Evolutionary conservation across 169 alveolate species (phyloP).

Genomic region (Plasmodium coatneyi): DNA sequence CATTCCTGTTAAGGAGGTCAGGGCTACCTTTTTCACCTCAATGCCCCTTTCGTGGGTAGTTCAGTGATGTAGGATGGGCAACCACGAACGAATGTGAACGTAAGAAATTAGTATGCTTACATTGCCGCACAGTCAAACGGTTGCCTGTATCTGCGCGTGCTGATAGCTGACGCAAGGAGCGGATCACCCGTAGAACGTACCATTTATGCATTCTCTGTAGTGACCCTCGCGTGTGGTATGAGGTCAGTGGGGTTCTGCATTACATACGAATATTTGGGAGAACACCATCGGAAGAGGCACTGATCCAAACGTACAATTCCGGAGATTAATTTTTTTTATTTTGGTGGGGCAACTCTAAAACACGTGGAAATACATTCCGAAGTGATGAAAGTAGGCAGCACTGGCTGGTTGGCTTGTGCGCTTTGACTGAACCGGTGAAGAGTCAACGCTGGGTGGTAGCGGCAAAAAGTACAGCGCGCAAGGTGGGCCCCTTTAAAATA

Average conservation of each 20-base stretch:
- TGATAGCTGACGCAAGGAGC: background rate
- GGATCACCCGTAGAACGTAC: background rate
- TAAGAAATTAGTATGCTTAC: background rate
- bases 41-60: background rate
- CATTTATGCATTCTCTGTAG: background rate
- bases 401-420: background rate
- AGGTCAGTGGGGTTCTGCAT: background rate
- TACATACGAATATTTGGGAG: background rate
- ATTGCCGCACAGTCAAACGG: background rate
- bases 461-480: background rate
- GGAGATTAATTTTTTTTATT: background rate
- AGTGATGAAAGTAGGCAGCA: background rate
- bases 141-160: background rate
- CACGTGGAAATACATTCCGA: background rate
- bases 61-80: background rate
- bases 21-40: background rate
- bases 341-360: background rate
- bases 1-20: background rate
- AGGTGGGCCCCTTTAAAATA: background rate
- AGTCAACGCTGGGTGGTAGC: background rate
- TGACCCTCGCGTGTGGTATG: background rate
- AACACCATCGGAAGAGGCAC: background rate
- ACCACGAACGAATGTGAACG: background rate
- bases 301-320: background rate
- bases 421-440: background rate